Evolutionary conservation across 345 rosid genomes (phyloP).

Genomic region (Conringia planisiliqua): DNA sequence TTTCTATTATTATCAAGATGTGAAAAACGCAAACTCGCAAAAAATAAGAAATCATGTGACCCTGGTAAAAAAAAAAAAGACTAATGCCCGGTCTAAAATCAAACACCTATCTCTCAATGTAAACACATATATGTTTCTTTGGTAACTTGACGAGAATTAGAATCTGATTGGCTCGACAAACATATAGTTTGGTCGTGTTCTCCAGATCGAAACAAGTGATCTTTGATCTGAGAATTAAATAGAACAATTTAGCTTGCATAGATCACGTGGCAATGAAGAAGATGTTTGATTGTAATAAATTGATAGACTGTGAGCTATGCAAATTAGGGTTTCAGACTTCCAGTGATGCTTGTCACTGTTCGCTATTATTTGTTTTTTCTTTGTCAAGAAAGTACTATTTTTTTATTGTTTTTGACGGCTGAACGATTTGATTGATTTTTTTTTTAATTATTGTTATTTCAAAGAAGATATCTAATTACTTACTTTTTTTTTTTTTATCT

Average conservation of each 20-base stretch:
- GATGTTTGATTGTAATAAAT: constrained; percentile 7
- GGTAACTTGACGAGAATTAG: background rate
- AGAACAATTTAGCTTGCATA: background rate
- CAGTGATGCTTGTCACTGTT: background rate
- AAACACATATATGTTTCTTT: background rate
- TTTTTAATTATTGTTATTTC: background rate
- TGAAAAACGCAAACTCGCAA: background rate
- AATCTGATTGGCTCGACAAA: background rate
- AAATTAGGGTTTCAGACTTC: constrained; percentile 18
- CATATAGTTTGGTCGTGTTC: background rate
- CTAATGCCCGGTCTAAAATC: background rate
- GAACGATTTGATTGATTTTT: background rate
- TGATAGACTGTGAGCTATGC: constrained; percentile 23
- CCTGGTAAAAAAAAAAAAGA: background rate
- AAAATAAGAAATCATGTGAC: background rate
- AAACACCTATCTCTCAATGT: background rate
- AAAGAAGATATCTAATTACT: no score
- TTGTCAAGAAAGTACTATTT: background rate
- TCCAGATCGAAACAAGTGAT: background rate
- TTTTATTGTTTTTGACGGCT: background rate
- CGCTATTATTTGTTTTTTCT: background rate
- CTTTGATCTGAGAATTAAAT: background rate
- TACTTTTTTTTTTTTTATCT: no score
- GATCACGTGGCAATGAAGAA: constrained; percentile 18
- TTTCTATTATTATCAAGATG: background rate